Evolutionary conservation across 1,139 yeast genomes (phyloP), one percentile per base, ranked within the genome.

Genomic region (Nadsonia starkeyi-henricii): DNA sequence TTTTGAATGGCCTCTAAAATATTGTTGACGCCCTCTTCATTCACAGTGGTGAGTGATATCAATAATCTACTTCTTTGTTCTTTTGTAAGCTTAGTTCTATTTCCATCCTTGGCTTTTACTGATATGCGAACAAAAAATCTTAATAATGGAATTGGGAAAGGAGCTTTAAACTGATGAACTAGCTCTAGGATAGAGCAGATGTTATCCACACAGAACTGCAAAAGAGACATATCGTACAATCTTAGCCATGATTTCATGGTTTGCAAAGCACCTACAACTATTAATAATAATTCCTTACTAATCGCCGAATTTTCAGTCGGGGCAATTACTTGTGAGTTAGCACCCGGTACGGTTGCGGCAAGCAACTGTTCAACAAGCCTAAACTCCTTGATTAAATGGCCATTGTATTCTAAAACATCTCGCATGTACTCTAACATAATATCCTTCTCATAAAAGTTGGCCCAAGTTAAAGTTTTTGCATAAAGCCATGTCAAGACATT

Each of bases 381-480:
- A 41, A 55, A 44, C 21, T 56, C 58, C 26, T 60, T 56, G 41
- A 51, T 52, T 15, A 33, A n/a, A 33, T 33, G 39, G 17, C 39
- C 39, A 33, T 33, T 81, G 46, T 85, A 71, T 55, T 89, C 96
- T 48, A 88, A 70, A 0, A 86, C 81, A 62, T 88, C 96, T 61
- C 95, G 77, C 18, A 96, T 85, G 56, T 86, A 88, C 53, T 85
- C 93, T 46, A 82, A 73, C 60, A 85, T 69, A 47, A 74, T 74
- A 0, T 72, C 72, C 37, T 77, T 70, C 45, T 75, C 77, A 58
- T 79, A 81, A 41, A 69, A 66, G 3, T 55, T 54, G 0, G 94
- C 86, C 97, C 97, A 89, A 7, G 63, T 62, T 20, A 84, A 69
- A 1, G 95, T 85, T 50, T 77, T 73, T 43, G 71, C 69, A 56